Conservation (phyloP, 179 eudicot species). For the Pouteria campechiana region DNA sequence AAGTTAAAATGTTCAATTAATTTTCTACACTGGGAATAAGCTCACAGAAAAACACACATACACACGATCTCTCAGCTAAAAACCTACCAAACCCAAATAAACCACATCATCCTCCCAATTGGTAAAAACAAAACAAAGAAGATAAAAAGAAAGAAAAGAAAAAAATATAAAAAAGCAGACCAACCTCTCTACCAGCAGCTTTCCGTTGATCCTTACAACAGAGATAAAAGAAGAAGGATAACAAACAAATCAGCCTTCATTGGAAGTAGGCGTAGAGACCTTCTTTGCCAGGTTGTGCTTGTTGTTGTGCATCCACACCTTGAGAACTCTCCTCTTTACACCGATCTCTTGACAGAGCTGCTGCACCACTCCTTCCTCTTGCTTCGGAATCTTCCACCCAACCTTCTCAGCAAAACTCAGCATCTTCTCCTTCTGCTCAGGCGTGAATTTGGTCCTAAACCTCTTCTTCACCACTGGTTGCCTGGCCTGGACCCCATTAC, state of each 20-base stretch:
- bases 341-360: conserved; percentile 62
- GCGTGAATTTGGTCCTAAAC: conserved; percentile 60
- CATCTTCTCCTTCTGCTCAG: conserved; percentile 72
- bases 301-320: conserved; percentile 89
- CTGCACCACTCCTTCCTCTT: conserved; percentile 58
- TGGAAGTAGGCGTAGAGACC: conserved; percentile 4
- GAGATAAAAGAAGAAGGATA: neutral
- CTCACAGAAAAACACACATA: too few relatives aligned
- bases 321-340: conserved; percentile 55
- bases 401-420: conserved; percentile 58
- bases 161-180: neutral
- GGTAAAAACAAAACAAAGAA: conserved; percentile 1
- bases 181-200: too few relatives aligned
- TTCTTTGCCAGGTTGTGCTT: conserved; percentile 59
- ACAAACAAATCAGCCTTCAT: conserved; percentile 4
- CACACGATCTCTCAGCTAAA: neutral
- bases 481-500: conserved; percentile 8
- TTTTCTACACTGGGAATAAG: too few relatives aligned
- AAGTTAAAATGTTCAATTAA: too few relatives aligned
- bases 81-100: conserved; percentile 1
- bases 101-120: conserved; percentile 5
- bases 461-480: conserved; percentile 43
- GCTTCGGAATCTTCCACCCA: conserved; percentile 71
- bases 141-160: neutral
- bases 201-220: too few relatives aligned